Evolutionary conservation across 129 eudicot genomes (phyloP).

Genomic region (Flaveria linearis): DNA sequence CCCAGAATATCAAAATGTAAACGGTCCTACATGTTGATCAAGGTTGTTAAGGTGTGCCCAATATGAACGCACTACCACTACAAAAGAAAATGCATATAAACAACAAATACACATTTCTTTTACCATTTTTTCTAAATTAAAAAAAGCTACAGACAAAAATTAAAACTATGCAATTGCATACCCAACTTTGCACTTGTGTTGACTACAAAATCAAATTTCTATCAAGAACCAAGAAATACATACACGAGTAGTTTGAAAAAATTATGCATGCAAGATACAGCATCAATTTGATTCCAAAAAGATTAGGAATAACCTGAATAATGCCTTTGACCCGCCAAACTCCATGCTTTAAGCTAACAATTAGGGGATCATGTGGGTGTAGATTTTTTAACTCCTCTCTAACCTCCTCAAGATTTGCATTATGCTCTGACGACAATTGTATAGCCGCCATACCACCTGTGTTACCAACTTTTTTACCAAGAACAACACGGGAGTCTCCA

Average conservation of each 20-base stretch:
- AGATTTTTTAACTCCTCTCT: slow-evolving; percentile 53
- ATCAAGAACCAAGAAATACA: slow-evolving; percentile 6
- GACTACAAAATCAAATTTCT: neutral
- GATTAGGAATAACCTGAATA: slow-evolving; percentile 57
- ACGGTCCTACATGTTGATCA: slow-evolving; percentile 11
- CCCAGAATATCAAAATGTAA: neutral
- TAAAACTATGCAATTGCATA: neutral
- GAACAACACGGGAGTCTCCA: slow-evolving; percentile 78
- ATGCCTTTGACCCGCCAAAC: slow-evolving; percentile 87
- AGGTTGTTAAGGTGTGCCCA: slow-evolving; percentile 19
- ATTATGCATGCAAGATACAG: neutral
- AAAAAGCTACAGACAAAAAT: neutral
- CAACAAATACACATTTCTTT: neutral
- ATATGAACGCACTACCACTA: neutral
- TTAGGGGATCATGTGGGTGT: slow-evolving; percentile 69
- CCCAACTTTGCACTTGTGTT: slow-evolving; percentile 3
- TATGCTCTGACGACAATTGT: slow-evolving; percentile 68
- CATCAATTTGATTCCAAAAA: slow-evolving; percentile 10
- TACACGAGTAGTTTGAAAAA: neutral
- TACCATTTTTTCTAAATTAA: neutral
- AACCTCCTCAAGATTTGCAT: slow-evolving; percentile 64
- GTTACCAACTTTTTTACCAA: slow-evolving; percentile 55
- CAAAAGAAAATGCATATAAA: neutral
- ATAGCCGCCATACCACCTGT: slow-evolving; percentile 62
- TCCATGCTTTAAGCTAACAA: slow-evolving; percentile 63